Base-by-base conservation (phyloP, 768 basidiomycete genomes). In the Piloderma croceum region DNA sequence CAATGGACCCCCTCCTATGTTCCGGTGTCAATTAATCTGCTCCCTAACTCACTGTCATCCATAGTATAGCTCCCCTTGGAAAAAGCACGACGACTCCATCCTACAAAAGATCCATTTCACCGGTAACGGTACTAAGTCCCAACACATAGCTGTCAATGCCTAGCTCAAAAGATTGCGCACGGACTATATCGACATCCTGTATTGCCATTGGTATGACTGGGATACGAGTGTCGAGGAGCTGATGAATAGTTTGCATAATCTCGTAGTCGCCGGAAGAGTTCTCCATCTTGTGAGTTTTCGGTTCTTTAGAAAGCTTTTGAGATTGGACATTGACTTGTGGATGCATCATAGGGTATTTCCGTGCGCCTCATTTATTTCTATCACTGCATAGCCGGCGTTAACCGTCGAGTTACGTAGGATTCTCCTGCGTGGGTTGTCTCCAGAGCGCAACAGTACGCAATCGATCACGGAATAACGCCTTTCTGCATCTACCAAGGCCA, bases 141-240 rank as follows among this genome's bases (percentile, higher is more conserved):
- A n/a, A n/a, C n/a, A n/a, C n/a, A n/a, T n/a, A 42, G 36, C 10
- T 39, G 50, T 24, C 22, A 36, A 7, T n/a, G n/a, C 23, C 38
- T 50, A 17, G 24, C 23, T 5, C 51, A 49, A 17, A 47, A 53
- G 33, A 39, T 50, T n/a, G n/a, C n/a, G n/a, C n/a, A n/a, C n/a
- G n/a, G n/a, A n/a, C n/a, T n/a, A n/a, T n/a, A n/a, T n/a, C n/a
- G n/a, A n/a, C n/a, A n/a, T n/a, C n/a, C n/a, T n/a, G n/a, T n/a
- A n/a, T n/a, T n/a, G n/a, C n/a, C n/a, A n/a, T n/a, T n/a, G n/a
- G n/a, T n/a, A n/a, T n/a, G 72, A 74, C 43, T 71, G 61, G 43
- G 55, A 64, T 7, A 70, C 70, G 4, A 63, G 61, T 9, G 59
- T 74, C 23, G 59, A 65, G 35, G 74, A 77, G 49, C 47, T 74